Conservation (phyloP, 139 green algal species). For the Astrephomene gubernaculifera region DNA sequence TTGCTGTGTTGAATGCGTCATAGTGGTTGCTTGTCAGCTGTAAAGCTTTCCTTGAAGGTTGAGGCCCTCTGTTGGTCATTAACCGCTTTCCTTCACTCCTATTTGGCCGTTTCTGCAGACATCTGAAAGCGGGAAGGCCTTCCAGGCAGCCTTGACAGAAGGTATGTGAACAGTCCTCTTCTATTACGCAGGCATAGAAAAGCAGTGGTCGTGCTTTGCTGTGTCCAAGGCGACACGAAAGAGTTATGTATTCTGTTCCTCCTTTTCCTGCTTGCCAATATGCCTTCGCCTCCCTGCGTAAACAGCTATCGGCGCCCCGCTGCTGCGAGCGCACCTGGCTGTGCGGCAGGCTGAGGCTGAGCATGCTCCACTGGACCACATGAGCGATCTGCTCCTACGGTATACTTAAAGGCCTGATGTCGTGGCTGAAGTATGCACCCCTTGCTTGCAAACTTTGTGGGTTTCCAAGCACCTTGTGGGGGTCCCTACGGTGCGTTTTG, state of each 20-base stretch:
- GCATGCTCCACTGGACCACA: neutral
- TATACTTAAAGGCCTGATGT: neutral
- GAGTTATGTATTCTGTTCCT: neutral
- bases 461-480: neutral
- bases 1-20: no score
- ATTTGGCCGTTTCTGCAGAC: neutral
- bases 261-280: neutral
- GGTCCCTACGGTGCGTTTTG: no score
- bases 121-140: neutral
- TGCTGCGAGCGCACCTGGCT: conserved; percentile 19
- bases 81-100: neutral
- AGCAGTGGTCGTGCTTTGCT: neutral
- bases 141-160: conserved; percentile 9
- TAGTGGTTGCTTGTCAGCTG: no score
- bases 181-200: neutral
- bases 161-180: neutral
- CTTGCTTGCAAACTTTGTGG: neutral
- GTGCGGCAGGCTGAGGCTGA: conserved; percentile 19
- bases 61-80: neutral
- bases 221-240: neutral
- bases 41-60: neutral
- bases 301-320: conserved; percentile 2
- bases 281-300: neutral
- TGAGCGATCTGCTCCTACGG: conserved; percentile 17
- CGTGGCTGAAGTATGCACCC: neutral